Evolutionary conservation across 2,329 filamentous ascomycete genomes (phyloP).

Genomic region (Penicillium sp.): DNA sequence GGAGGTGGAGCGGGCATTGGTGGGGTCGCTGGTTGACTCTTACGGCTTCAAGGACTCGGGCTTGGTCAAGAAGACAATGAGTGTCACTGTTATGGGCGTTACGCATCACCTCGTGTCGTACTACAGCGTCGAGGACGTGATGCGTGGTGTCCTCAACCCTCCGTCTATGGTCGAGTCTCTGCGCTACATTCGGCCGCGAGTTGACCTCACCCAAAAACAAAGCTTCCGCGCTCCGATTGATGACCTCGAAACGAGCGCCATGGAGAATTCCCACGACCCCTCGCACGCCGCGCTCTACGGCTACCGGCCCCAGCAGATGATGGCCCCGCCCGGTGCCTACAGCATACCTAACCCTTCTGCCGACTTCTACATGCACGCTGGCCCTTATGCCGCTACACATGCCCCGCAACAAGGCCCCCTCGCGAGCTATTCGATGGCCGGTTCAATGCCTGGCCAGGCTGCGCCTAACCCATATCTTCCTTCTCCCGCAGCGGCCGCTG

Average conservation of each 20-base stretch:
- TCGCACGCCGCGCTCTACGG: conserved; percentile 44
- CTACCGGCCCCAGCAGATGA: conserved; percentile 45
- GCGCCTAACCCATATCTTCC: conserved; percentile 45
- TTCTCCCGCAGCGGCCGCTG: conserved; percentile 32
- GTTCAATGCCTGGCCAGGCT: conserved; percentile 37
- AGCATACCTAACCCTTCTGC: conserved; percentile 39
- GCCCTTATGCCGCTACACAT: conserved; percentile 40
- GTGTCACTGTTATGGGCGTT: conserved; percentile 72
- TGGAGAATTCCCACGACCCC: conserved; percentile 46
- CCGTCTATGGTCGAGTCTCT: conserved; percentile 61
- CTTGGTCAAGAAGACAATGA: conserved; percentile 91
- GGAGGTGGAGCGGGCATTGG: conserved; percentile 61
- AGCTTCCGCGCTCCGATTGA: conserved; percentile 70
- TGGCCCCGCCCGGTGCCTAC: conserved; percentile 39
- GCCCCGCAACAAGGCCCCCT: conserved; percentile 41
- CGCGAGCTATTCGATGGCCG: conserved; percentile 40
- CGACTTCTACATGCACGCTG: conserved; percentile 44
- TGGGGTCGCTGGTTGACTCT: conserved; percentile 85
- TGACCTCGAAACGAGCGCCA: conserved; percentile 55
- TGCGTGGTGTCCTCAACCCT: conserved; percentile 60
- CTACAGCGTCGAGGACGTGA: conserved; percentile 81
- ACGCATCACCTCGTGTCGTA: conserved; percentile 88
- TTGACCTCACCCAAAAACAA: conserved; percentile 62
- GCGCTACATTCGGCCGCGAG: conserved; percentile 57
- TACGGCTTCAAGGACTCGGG: conserved; percentile 84